Evolutionary conservation across 345 rosid species (phyloP), one percentile per base, ranked within the genome.

Genomic region (Gynandropsis gynandra): DNA sequence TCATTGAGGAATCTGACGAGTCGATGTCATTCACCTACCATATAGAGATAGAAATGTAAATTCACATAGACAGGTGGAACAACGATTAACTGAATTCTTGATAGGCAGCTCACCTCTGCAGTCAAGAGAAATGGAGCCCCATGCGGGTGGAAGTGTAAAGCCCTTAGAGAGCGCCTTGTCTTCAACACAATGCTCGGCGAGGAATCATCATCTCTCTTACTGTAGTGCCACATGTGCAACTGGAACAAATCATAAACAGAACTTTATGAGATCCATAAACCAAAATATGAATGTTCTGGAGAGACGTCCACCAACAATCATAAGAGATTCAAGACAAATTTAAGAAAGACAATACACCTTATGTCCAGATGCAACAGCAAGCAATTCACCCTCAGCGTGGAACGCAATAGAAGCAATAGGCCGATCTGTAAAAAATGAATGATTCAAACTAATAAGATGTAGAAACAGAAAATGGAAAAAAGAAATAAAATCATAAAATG

Each of bases 351-450:
- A 52, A 38, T 50, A 47, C 68, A 81, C 89, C 89, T 84, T 84
- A 73, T 84, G 94, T 61, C 94, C 94, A 12, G 86, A 81, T 64
- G 86, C 94, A 66, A 84, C 94, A 29, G 94, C 89, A 39, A 84
- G 85, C 55, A 84, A 49, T 56, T 81, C 89, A 35, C 94, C 94
- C 55, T 70, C 83, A 21, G 89, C 89, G 47, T 84, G 94, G 57
- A 84, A 84, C 62, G 94, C 94, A 70, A 84, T 81, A 16, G 94
- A 84, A 68, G 94, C 94, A 74, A 84, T 84, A 15, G 89, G 94
- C 45, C 84, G 80, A 67, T 58, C 94, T 84, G 67, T 61, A 53
- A 48, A 27, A 18, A 9, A 47, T 52, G 24, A 37, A 38, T 31
- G n/a, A 50, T 16, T 11, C 5, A 11, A 32, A 41, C 42, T 42